These are phyloP conservation scores for Zygosaccharomyces gambellarensis DNA, from an alignment of 805 yeast species.

Conservation along the genomic window DNA sequence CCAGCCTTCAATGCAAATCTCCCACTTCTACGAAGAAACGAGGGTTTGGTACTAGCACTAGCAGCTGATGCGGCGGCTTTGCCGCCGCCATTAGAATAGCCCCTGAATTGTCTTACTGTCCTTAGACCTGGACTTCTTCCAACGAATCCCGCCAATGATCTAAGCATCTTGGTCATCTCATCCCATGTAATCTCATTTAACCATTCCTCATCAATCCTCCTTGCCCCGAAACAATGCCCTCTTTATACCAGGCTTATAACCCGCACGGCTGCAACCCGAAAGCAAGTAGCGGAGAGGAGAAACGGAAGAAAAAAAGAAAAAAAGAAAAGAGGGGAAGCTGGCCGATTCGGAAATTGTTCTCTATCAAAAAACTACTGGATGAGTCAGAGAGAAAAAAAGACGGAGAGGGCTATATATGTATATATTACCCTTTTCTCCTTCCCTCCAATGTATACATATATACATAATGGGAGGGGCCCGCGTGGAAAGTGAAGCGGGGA, in stretches of 20 bases:
- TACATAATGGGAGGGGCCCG: neutral
- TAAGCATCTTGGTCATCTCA: neutral
- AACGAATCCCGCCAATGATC: neutral
- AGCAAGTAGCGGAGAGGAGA: conserved; percentile 1
- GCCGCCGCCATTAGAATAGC: conserved; percentile 4
- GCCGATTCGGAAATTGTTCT: neutral
- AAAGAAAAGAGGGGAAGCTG: neutral
- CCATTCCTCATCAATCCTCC: neutral
- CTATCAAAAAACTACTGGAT: too few relatives aligned
- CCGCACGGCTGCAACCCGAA: neutral
- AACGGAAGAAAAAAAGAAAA: neutral
- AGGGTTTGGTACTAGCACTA: neutral
- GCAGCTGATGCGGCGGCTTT: conserved; percentile 3
- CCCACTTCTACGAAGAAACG: conserved; percentile 9
- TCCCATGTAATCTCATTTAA: neutral
- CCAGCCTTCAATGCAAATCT: conserved; percentile 6
- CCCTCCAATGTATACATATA: neutral
- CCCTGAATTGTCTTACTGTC: neutral
- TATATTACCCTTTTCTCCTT: neutral
- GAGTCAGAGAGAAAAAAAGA: neutral
- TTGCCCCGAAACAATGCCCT: neutral
- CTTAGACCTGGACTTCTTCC: neutral
- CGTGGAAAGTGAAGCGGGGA: neutral
- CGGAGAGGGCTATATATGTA: neutral
- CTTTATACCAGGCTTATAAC: neutral